Base-by-base conservation (phyloP, 1,284 basidiomycete species). In the Boletus mariae region DNA sequence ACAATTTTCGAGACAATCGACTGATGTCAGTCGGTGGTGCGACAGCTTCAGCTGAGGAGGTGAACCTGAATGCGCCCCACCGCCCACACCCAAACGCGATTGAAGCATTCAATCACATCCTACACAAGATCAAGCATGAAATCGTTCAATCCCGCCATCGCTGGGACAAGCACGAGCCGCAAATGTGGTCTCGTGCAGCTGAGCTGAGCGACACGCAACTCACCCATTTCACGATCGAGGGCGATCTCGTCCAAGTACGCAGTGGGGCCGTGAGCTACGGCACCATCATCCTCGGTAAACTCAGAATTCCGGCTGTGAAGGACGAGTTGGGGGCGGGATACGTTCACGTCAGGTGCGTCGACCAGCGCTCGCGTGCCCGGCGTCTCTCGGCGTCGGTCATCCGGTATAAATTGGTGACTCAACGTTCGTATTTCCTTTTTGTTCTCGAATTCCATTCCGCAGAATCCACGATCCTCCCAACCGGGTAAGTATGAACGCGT, bases 391-490 rank as follows among this genome's bases (percentile, higher is more conserved):
- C 35, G 35, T 53, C 45, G 38, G 42, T 34, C 44, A 44, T 54
- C 23, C 57, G 34, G 34, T 46, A 28, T 54, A 54, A 38, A 47
- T 13, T 41, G 47, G 29, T 51, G 48, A 57, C 59, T 59, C 42
- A 51, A 56, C 51, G 53, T 17, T 23, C 11, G 12, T 32, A 12
- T 32, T 55, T 49, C 42, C 15, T 47, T 55, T 49, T 38, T 54
- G 28, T 26, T n/a, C 47, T 49, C 38, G 20, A 41, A 28, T 7
- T 60, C 44, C 51, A 47, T 62, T 57, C 54, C 52, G 38, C 62
- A 80, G 78, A 57, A 84, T 90, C 58, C 87, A 90, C 61, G 87
- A 90, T 63, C 83, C 87, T 47, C 85, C 84, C 1, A 84, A 87
- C 71, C 76, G 77, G 68, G 86, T 85, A 67, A 61, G 60, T 53